Conservation (phyloP, 192 early-diverging fungal genomes). For the Thoreauomyces humboldtii region DNA sequence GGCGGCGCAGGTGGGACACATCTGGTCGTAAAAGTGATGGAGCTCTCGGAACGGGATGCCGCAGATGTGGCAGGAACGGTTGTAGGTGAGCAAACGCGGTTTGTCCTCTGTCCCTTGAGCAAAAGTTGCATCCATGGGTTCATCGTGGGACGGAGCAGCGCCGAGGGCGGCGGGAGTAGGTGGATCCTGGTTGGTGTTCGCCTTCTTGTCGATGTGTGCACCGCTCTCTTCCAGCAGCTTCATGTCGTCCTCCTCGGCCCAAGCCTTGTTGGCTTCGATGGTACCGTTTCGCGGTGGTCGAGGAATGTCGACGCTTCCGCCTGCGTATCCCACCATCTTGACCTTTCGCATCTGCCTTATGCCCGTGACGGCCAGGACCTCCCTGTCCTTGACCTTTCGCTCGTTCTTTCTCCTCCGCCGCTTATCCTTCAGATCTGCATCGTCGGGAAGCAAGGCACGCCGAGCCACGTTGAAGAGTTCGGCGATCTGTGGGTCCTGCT, state of each 20-base stretch:
- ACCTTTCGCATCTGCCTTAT: slow-evolving; percentile 44
- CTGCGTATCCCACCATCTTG: slow-evolving; percentile 45
- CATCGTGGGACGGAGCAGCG: neutral
- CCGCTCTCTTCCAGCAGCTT: slow-evolving; percentile 7
- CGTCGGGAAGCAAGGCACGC: slow-evolving; percentile 23
- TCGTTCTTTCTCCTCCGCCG: slow-evolving; percentile 19
- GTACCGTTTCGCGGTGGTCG: slow-evolving; percentile 35
- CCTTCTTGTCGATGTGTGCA: neutral
- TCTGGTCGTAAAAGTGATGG: slow-evolving; percentile 55
- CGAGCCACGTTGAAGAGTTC: slow-evolving; percentile 28
- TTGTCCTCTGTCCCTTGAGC: neutral
- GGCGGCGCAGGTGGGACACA: slow-evolving; percentile 49
- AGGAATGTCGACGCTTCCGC: slow-evolving; percentile 36
- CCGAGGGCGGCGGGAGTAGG: too few species aligned
- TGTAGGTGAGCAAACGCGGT: slow-evolving; percentile 40
- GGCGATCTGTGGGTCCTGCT: slow-evolving; percentile 7
- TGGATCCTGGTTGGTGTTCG: neutral
- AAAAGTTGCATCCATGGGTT: neutral
- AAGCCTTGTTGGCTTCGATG: slow-evolving; percentile 29
- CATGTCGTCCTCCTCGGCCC: slow-evolving; percentile 35
- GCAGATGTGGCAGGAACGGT: slow-evolving; percentile 51
- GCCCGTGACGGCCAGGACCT: slow-evolving; percentile 28
- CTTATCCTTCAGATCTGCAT: slow-evolving; percentile 30
- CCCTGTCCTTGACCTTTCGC: slow-evolving; percentile 32
- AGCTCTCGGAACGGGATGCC: slow-evolving; percentile 34